Conservation (phyloP, 2,329 filamentous ascomycete species). For the Talaromyces verruculosus region DNA sequence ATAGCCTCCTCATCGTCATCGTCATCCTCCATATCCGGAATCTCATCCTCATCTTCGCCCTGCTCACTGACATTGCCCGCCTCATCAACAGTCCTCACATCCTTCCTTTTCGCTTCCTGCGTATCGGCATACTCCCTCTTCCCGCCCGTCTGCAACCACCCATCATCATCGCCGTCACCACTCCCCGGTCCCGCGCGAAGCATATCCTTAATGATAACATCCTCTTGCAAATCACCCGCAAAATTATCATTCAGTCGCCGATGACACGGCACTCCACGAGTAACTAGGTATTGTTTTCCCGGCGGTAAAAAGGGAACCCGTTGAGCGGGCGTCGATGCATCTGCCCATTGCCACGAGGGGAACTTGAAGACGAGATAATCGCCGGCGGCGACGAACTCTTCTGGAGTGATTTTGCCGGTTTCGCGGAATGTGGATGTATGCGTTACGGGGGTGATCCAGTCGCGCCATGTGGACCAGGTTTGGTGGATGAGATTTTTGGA, state of each 20-base stretch:
- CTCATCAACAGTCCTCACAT: slow-evolving; percentile 87
- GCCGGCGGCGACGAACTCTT: slow-evolving; percentile 92
- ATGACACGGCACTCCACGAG: slow-evolving; percentile 90
- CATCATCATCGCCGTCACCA: slow-evolving; percentile 70
- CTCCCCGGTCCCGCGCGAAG: slow-evolving; percentile 51
- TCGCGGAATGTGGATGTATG: slow-evolving; percentile 90
- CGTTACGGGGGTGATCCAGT: slow-evolving; percentile 83
- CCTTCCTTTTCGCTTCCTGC: slow-evolving; percentile 71
- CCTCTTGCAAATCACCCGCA: slow-evolving; percentile 83
- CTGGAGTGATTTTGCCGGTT: slow-evolving; percentile 93
- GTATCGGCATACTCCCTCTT: slow-evolving; percentile 61
- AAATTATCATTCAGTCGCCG: slow-evolving; percentile 91
- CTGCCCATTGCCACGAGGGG: slow-evolving; percentile 95
- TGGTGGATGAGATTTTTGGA: slow-evolving; percentile 84
- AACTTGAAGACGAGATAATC: slow-evolving; percentile 99
- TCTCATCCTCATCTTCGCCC: slow-evolving; percentile 70
- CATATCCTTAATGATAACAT: slow-evolving; percentile 79
- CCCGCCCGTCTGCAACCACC: slow-evolving; percentile 87
- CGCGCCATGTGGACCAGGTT: slow-evolving; percentile 85
- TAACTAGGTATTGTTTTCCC: slow-evolving; percentile 93
- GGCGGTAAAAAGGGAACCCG: slow-evolving; percentile 78
- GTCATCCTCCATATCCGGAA: slow-evolving; percentile 98
- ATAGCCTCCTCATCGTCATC: slow-evolving; percentile 93
- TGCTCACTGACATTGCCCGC: slow-evolving; percentile 79
- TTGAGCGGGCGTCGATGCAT: slow-evolving; percentile 77